Evolutionary conservation across 768 basidiomycete species (phyloP), one percentile per base, ranked within the genome.

Genomic region (Lactarius hatsudake): DNA sequence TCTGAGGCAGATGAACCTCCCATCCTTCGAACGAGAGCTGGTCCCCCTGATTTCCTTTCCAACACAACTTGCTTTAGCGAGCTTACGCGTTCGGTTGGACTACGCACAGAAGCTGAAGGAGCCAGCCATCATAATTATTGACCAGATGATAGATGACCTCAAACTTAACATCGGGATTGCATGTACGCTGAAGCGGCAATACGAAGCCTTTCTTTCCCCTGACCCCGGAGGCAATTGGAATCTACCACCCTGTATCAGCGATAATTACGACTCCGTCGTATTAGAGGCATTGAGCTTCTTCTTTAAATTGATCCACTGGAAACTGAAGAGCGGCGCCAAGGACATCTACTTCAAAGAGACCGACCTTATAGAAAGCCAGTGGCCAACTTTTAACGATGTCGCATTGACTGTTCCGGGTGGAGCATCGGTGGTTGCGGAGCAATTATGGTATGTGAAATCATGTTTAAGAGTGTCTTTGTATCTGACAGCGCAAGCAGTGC

Each of bases 261-360:
- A 89, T 59, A 93, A 94, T 71, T 99, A 97, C 76, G 96, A 99
- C 76, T 78, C 82, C 23, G 93, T 93, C 2, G 88, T 99, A 63
- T 81, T 96, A 65, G 90, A 96, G 69, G 92, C 93, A 2, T 79
- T 98, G 68, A 84, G 87, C 8, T 87, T 88, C 74, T 96, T 98
- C 78, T 99, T 99, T 83, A 90, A 86, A 74, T 82, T 99, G 42
- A 88, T 98, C 26, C 94, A 96, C 71, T 94, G 91, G 92, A 96
- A 98, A 76, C 82, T 99, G 61, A 96, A 96, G 81, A 91, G 92
- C 70, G 93, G 91, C 23, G 84, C 88, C 66, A 94, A 93, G 75
- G 91, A 90, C 23, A 93, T 96, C 58, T 92, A 96, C 77, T 96
- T 98, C 82, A 94, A 96, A 74, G 97, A 99, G 80, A 97, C 96